Evolutionary conservation across 495 filamentous ascomycete genomes (phyloP).

Genomic region (Copromyces sp.): DNA sequence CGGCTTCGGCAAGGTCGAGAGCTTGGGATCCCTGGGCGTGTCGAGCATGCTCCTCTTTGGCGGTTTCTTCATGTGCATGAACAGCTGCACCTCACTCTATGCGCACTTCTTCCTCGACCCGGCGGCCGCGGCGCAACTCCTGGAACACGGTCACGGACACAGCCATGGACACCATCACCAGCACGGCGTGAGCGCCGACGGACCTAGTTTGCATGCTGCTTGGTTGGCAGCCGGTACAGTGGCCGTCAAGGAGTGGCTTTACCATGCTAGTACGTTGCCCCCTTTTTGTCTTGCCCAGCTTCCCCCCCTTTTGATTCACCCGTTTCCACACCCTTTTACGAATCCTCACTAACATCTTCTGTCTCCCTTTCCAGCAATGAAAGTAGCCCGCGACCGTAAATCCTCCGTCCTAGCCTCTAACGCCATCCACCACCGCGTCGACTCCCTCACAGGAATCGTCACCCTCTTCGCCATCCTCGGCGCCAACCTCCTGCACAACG

Average conservation of each 20-base stretch:
- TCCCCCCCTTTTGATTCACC: not conserved
- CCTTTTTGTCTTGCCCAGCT: not conserved
- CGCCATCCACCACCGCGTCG: constrained; percentile 90
- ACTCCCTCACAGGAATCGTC: constrained; percentile 88
- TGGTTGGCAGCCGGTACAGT: constrained; percentile 94
- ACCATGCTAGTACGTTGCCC: constrained; percentile 72
- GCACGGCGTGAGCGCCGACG: constrained; percentile 52
- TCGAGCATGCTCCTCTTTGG: constrained; percentile 80
- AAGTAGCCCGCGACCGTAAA: constrained; percentile 87
- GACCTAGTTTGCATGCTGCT: constrained; percentile 81
- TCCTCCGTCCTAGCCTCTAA: constrained; percentile 96
- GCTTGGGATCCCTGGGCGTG: constrained; percentile 84
- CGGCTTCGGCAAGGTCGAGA: constrained; percentile 97
- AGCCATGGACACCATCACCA: constrained; percentile 47
- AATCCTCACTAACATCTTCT: constrained; percentile 6
- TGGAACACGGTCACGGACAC: constrained; percentile 54
- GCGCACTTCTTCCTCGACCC: constrained; percentile 71
- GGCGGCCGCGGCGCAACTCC: constrained; percentile 42
- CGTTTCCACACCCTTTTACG: not conserved
- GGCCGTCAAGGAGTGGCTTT: constrained; percentile 89
- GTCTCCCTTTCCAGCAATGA: constrained; percentile 57
- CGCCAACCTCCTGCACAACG: constrained; percentile 73
- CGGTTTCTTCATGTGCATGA: constrained; percentile 81
- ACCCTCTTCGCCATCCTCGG: constrained; percentile 80
- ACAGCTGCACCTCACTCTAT: constrained; percentile 62